A percentile compares a stretch with the other conserved stretches of the same genome.
These are phyloP conservation scores for Fraxinus latifolia DNA, from an alignment of 305 asterid genomes.

Conservation along the genomic window DNA sequence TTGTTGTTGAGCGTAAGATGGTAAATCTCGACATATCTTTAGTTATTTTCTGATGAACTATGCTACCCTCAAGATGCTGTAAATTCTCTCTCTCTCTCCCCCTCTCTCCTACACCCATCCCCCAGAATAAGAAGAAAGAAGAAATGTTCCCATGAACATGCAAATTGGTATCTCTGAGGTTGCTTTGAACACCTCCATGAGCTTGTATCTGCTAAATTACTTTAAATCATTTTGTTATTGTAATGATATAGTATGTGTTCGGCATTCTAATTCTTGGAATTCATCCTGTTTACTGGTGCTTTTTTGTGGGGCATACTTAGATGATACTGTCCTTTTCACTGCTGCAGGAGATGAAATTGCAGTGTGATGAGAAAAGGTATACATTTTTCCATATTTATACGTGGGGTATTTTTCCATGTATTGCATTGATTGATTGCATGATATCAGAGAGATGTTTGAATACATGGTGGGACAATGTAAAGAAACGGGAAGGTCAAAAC, in stretches of 20 bases:
- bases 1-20: neutral
- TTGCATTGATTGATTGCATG: constrained; percentile 23
- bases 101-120: neutral
- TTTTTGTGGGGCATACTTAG: neutral
- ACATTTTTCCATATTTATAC: constrained; percentile 9
- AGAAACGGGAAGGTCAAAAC: constrained; percentile 68
- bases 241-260: neutral
- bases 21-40: neutral
- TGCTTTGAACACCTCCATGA: neutral
- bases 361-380: constrained; percentile 90
- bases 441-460: constrained; percentile 71
- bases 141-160: neutral
- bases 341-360: constrained; percentile 95
- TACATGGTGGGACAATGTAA: constrained; percentile 65
- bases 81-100: neutral
- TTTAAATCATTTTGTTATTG: neutral
- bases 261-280: neutral
- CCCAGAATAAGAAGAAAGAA: neutral
- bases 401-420: constrained; percentile 5
- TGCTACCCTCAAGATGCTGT: constrained; percentile 6
- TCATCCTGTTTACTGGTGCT: neutral
- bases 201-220: neutral
- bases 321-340: constrained; percentile 28
- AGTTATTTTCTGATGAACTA: neutral
- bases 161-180: neutral